Evolutionary conservation across 495 filamentous ascomycete species (phyloP).

Genomic region (Aspergillus asperescens): DNA sequence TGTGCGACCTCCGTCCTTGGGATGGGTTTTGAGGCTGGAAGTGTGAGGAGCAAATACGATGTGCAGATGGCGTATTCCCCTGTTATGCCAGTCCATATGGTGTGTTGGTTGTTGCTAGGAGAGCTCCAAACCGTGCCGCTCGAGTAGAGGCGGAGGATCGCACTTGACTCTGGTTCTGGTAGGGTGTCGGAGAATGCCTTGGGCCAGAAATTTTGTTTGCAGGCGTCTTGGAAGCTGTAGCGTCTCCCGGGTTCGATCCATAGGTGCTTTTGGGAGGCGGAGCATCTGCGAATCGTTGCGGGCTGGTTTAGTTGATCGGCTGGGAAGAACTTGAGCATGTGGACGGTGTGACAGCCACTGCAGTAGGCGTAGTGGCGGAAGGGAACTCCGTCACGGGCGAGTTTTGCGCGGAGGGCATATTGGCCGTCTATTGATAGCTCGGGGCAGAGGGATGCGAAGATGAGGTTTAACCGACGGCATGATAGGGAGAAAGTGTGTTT

Average conservation of each 20-base stretch:
- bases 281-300: background rate
- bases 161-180: background rate
- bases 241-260: background rate
- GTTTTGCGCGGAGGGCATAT: background rate
- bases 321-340: background rate
- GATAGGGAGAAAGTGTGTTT: constrained; percentile 3
- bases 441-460: background rate
- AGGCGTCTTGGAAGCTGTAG: constrained; percentile 1
- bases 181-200: background rate
- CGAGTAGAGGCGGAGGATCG: background rate
- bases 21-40: background rate
- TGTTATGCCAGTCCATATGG: too few species aligned
- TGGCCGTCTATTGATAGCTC: background rate
- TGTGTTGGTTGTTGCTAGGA: background rate
- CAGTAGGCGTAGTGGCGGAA: background rate
- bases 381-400: constrained; percentile 2
- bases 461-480: background rate
- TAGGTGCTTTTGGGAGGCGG: background rate
- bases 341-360: background rate
- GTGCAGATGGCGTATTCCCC: background rate
- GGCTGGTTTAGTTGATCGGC: background rate
- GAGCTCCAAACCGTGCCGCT: background rate
- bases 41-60: background rate
- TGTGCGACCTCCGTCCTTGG: background rate
- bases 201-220: background rate